These are phyloP conservation scores for Leucocoprinus leucothites DNA, from an alignment of 768 basidiomycete genomes.

Conservation along the genomic window DNA sequence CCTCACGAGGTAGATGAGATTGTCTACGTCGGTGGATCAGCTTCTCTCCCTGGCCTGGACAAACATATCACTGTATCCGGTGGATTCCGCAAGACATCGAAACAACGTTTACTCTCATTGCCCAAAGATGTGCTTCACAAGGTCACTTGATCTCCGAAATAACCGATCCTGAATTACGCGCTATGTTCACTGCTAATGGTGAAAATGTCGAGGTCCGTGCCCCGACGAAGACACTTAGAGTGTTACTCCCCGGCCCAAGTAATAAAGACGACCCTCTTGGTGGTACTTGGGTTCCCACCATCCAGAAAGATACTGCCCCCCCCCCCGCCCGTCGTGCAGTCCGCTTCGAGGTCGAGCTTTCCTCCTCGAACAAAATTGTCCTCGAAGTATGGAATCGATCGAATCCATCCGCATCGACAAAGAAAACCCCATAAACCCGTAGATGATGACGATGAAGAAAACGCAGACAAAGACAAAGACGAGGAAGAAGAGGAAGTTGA, in stretches of 20 bases:
- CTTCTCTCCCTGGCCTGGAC: constrained; percentile 73
- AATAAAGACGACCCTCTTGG: constrained; percentile 39
- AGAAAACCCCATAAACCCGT: constrained; percentile 40
- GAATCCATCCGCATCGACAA: constrained; percentile 67
- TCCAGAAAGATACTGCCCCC: constrained; percentile 71
- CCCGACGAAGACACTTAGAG: constrained; percentile 60
- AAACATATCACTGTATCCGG: constrained; percentile 43
- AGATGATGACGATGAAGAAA: constrained; percentile 40
- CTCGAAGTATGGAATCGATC: constrained; percentile 78
- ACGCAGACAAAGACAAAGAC: constrained; percentile 44
- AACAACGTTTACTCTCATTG: constrained; percentile 67
- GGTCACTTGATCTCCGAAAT: constrained; percentile 58
- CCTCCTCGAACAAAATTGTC: constrained; percentile 43
- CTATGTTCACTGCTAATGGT: constrained; percentile 44
- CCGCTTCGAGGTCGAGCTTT: constrained; percentile 53
- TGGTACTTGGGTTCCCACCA: constrained; percentile 62
- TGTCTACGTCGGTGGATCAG: constrained; percentile 75
- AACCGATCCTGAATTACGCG: constrained; percentile 46
- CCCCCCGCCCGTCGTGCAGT: constrained; percentile 64
- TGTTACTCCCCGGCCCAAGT: constrained; percentile 58
- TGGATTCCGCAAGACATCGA: constrained; percentile 57
- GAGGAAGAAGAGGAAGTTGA: constrained; percentile 57
- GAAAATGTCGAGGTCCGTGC: constrained; percentile 43
- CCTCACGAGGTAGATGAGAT: constrained; percentile 72
- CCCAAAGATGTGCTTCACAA: constrained; percentile 75